phyloP scores from a whole-genome alignment of 352 stramenopile genomes.

The Globisporangium irregulare region DNA sequence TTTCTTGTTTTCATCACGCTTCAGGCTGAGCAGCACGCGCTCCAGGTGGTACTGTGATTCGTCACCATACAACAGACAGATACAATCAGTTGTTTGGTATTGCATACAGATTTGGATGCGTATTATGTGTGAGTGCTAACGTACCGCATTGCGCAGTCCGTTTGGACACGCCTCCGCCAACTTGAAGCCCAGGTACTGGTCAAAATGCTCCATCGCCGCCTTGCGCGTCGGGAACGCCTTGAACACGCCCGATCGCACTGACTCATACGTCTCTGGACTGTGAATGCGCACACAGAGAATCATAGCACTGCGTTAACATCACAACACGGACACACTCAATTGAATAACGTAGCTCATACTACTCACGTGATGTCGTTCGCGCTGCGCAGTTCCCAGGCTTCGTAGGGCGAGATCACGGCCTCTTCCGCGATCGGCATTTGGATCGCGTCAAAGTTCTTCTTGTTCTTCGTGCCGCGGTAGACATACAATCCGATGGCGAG shows the following conservation, averaged over 20 bases:
- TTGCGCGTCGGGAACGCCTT: constrained; percentile 64
- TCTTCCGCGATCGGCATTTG: constrained; percentile 71
- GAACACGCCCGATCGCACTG: constrained; percentile 41
- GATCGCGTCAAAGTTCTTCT: constrained; percentile 77
- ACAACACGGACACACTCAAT: neutral
- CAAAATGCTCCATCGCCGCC: constrained; percentile 70
- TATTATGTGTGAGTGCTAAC: neutral
- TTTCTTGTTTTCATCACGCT: constrained; percentile 53
- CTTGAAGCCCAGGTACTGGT: constrained; percentile 76
- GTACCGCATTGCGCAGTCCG: constrained; percentile 57
- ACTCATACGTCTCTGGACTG: constrained; percentile 52
- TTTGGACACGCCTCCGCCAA: constrained; percentile 51
- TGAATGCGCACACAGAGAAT: neutral
- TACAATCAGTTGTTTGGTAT: neutral
- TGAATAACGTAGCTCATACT: neutral
- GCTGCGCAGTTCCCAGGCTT: constrained; percentile 81
- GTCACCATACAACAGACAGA: neutral
- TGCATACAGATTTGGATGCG: neutral
- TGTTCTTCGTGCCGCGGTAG: constrained; percentile 66
- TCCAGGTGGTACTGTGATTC: constrained; percentile 64
- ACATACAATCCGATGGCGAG: constrained; percentile 68
- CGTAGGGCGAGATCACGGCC: constrained; percentile 80
- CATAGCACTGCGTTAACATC: neutral
- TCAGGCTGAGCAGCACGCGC: constrained; percentile 66
- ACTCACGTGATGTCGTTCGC: constrained; percentile 77